Evolutionary conservation across 1,284 basidiomycete species (phyloP).

Genomic region (Apiotrichum gracile): DNA sequence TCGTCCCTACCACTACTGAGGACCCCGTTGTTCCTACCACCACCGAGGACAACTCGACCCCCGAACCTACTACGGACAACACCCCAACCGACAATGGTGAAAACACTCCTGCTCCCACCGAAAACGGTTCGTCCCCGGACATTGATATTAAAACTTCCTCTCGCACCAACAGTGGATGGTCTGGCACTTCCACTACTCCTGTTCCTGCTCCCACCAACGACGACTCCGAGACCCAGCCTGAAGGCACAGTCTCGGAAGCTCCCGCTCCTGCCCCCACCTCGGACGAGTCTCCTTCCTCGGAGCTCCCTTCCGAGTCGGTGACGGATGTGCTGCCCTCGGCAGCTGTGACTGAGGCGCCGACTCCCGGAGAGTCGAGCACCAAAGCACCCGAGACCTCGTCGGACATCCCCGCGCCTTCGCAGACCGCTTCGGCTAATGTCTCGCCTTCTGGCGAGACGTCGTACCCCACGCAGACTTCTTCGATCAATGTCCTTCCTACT

Average conservation of each 20-base stretch:
- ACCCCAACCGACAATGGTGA: not conserved
- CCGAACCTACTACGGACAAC: not conserved
- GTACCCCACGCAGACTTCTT: not conserved
- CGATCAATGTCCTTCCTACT: not conserved
- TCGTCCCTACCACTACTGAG: not conserved
- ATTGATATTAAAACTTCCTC: not conserved
- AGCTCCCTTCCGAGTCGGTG: not conserved
- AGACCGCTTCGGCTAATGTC: not conserved
- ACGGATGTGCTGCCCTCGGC: not conserved
- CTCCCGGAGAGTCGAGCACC: not conserved
- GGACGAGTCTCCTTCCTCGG: not conserved
- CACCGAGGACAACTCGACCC: not conserved
- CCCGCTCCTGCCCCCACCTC: not conserved
- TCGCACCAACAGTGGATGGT: not conserved
- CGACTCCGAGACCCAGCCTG: not conserved
- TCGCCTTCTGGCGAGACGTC: not conserved
- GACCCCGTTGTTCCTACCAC: not conserved
- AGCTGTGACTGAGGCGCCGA: not conserved
- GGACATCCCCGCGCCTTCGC: not conserved
- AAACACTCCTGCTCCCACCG: not conserved
- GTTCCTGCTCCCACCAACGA: not conserved
- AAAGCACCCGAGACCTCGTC: too few relatives aligned
- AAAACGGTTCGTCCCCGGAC: constrained; percentile 3
- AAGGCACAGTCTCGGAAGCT: not conserved
- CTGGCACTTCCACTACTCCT: not conserved